These are phyloP conservation scores for Actinidia chinensis DNA, from an alignment of 179 eudicot species.

Conservation along the genomic window DNA sequence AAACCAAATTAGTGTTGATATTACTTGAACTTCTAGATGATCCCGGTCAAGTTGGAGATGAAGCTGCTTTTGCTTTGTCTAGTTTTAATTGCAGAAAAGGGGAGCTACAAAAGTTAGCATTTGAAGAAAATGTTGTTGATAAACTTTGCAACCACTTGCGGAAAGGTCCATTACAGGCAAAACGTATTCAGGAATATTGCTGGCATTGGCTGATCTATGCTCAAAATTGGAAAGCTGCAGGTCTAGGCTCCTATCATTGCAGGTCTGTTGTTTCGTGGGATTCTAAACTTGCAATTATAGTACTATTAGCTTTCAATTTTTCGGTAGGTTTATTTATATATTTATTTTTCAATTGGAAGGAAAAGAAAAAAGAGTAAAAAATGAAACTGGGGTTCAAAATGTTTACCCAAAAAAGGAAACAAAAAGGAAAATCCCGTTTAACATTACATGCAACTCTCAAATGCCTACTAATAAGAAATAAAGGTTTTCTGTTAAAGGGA, in stretches of 20 bases:
- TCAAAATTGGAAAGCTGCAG: constrained; percentile 89
- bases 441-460: too few relatives aligned
- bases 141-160: constrained; percentile 58
- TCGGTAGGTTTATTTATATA: not conserved
- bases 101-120: constrained; percentile 76
- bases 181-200: constrained; percentile 71
- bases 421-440: too few relatives aligned
- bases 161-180: constrained; percentile 47
- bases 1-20: constrained; percentile 54
- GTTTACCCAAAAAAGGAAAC: too few relatives aligned
- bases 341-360: not conserved
- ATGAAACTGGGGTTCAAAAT: too few relatives aligned
- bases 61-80: constrained; percentile 82
- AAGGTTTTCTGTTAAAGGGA: too few relatives aligned
- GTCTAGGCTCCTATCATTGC: constrained; percentile 54
- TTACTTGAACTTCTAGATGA: constrained; percentile 91
- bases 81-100: constrained; percentile 61
- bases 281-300: not conserved
- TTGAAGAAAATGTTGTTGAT: constrained; percentile 68
- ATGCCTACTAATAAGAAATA: too few relatives aligned
- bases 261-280: constrained; percentile 55
- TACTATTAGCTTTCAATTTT: not conserved
- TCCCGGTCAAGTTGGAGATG: constrained; percentile 96
- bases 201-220: constrained; percentile 81
- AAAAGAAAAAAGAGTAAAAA: too few relatives aligned